A percentile compares a stretch with the other conserved stretches of the same genome.
phyloP scores from a whole-genome alignment of 2,329 filamentous ascomycete genomes.

The Aspergillus sp. region DNA sequence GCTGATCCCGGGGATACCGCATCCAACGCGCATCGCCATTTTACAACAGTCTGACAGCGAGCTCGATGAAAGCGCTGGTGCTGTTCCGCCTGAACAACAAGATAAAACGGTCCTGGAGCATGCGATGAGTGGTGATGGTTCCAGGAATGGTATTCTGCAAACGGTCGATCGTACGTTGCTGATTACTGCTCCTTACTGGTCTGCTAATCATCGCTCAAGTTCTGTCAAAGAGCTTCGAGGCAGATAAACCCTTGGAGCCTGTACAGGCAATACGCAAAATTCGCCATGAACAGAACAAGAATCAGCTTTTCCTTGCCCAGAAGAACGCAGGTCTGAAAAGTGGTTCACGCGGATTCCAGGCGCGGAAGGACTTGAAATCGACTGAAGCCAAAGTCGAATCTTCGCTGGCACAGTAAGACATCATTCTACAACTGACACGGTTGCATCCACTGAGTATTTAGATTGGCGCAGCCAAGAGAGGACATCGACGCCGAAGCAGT shows the following conservation, averaged over 20 bases:
- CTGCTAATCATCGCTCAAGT: constrained; percentile 24
- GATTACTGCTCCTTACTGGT: not conserved
- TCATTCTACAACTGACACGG: not conserved
- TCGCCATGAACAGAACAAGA: constrained; percentile 52
- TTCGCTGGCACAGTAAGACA: constrained; percentile 45
- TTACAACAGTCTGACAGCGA: constrained; percentile 55
- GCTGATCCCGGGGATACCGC: constrained; percentile 65
- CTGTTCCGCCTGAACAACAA: constrained; percentile 6
- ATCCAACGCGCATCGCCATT: constrained; percentile 55
- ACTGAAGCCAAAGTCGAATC: constrained; percentile 59
- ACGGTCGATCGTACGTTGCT: constrained; percentile 51
- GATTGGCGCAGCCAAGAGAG: constrained; percentile 44
- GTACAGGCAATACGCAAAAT: constrained; percentile 54
- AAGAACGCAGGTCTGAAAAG: constrained; percentile 66
- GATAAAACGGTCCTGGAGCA: constrained; percentile 53
- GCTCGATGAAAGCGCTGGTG: constrained; percentile 12
- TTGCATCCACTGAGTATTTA: constrained; percentile 4
- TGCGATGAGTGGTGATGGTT: constrained; percentile 48
- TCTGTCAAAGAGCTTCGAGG: constrained; percentile 52
- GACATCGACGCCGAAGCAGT: constrained; percentile 50
- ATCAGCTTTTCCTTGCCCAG: constrained; percentile 57
- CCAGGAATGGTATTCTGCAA: constrained; percentile 46
- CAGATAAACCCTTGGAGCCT: constrained; percentile 47
- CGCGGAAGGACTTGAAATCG: constrained; percentile 62
- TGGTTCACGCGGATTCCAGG: constrained; percentile 64